These are phyloP conservation scores for Dictyophora rubrovolvata DNA, from an alignment of 768 basidiomycete species.

Conservation along the genomic window DNA sequence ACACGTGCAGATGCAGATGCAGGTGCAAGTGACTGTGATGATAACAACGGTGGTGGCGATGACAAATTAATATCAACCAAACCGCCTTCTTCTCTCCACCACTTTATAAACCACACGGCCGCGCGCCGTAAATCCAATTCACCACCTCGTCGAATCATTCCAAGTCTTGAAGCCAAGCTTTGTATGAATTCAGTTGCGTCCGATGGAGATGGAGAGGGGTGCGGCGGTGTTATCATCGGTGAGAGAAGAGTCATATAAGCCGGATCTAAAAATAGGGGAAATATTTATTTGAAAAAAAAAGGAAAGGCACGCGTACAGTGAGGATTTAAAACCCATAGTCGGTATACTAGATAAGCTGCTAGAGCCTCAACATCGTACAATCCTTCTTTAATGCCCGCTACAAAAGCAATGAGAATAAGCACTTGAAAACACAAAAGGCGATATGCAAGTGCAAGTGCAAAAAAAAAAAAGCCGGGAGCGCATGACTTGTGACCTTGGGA, in stretches of 20 bases:
- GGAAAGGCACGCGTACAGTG: slow-evolving; percentile 37
- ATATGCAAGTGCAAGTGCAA: no score
- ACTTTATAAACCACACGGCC: slow-evolving; percentile 70
- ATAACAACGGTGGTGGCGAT: slow-evolving; percentile 13
- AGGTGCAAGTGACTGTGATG: slow-evolving; percentile 5
- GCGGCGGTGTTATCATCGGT: slow-evolving; percentile 38
- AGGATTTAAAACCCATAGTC: slow-evolving; percentile 71
- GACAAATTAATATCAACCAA: slow-evolving; percentile 39
- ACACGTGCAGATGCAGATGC: slow-evolving; percentile 7
- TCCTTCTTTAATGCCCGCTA: slow-evolving; percentile 91
- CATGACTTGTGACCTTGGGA: no score
- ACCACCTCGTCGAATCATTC: slow-evolving; percentile 76
- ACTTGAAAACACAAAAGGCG: slow-evolving; percentile 15
- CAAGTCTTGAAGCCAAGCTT: slow-evolving; percentile 60
- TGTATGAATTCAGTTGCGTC: slow-evolving; percentile 60
- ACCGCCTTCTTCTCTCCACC: slow-evolving; percentile 78
- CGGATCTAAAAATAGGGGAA: slow-evolving; percentile 36
- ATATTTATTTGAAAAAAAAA: slow-evolving; percentile 5
- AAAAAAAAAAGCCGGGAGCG: slow-evolving; percentile 12
- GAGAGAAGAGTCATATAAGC: slow-evolving; percentile 60
- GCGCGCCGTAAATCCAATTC: slow-evolving; percentile 61
- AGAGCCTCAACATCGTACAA: slow-evolving; percentile 78
- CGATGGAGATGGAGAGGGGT: slow-evolving; percentile 22
- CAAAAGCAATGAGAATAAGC: slow-evolving; percentile 12
- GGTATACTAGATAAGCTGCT: slow-evolving; percentile 78